Evolutionary conservation across 108 stramenopile genomes (phyloP), one percentile per base, ranked within the genome.

Genomic region (Seminavis robusta): DNA sequence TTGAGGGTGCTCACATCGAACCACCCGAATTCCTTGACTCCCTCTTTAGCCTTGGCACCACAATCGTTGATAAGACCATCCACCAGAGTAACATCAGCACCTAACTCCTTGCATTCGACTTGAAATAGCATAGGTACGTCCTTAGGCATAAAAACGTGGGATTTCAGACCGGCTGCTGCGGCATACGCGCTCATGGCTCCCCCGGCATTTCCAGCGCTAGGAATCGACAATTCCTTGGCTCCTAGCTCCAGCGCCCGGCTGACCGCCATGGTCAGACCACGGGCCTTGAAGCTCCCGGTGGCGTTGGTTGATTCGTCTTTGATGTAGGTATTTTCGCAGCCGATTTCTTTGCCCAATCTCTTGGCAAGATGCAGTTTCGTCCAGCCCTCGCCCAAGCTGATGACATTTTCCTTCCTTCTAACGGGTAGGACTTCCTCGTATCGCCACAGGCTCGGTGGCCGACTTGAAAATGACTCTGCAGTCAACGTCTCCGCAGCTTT

Each of bases 231-330:
- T 23, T 55, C 40, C 44, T 48, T 64, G 28, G 40, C 63, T 16
- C 63, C 63, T 4, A 64, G 26, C 25, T 64, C 63, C 6, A 20
- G 31, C 16, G 63, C 63, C 30, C 34, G 23, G 16, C 38, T 42
- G 38, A 64, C 63, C 2, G 63, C 63, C 32, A 64, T 28, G n/a
- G 63, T 27, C 26, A 64, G 39, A 7, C 63, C 63, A 30, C 63
- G 52, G 2, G 63, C 63, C 32, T 64, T 64, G 63, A 64, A 64
- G 28, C 53, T 56, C 28, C 63, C 63, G 33, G 63, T 64, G 8
- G 63, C 50, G 29, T 52, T 51, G 33, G 13, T 20, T 11, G 61
- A 52, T 27, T 62, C 61, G 51, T 62, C 61, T 27, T 62, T 62
- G 9, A 60, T 32, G 23, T 48, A 60, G 5, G 59, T 60, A 26